phyloP scores from a whole-genome alignment of 371 early-diverging fungal species.

The Apophysomyces trapeziformis region DNA sequence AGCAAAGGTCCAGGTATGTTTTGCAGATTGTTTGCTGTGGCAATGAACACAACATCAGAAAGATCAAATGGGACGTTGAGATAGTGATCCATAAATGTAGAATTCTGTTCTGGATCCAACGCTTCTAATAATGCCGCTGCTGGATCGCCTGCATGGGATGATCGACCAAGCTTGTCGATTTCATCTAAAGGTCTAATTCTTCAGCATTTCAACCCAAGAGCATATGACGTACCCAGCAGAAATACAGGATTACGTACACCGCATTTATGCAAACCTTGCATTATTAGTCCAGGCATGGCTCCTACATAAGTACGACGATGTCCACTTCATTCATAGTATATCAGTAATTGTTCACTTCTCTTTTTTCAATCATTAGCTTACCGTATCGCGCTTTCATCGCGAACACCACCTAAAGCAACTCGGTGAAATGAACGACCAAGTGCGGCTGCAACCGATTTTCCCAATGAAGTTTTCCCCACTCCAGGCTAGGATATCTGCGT shows the following conservation, averaged over 20 bases:
- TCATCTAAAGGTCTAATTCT: slow-evolving; percentile 55
- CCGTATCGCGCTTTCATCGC: slow-evolving; percentile 88
- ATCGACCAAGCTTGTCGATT: slow-evolving; percentile 80
- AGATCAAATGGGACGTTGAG: slow-evolving; percentile 85
- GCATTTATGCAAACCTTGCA: slow-evolving; percentile 75
- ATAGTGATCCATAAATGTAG: slow-evolving; percentile 83
- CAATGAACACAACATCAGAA: slow-evolving; percentile 85
- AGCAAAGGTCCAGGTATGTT: slow-evolving; percentile 81
- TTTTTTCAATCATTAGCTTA: slow-evolving; percentile 7
- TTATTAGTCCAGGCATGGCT: slow-evolving; percentile 84
- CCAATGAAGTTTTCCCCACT: slow-evolving; percentile 88
- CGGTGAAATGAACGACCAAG: slow-evolving; percentile 82
- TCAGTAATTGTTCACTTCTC: too few species aligned
- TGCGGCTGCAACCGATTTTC: slow-evolving; percentile 81
- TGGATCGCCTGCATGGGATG: slow-evolving; percentile 77
- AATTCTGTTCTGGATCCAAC: slow-evolving; percentile 90
- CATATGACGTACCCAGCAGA: slow-evolving; percentile 55
- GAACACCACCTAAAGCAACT: slow-evolving; percentile 85
- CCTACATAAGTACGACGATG: slow-evolving; percentile 93
- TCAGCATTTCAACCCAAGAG: background rate
- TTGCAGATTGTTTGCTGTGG: slow-evolving; percentile 83
- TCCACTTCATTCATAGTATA: slow-evolving; percentile 50
- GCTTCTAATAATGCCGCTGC: slow-evolving; percentile 86
- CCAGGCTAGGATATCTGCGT: slow-evolving; percentile 51
- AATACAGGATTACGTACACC: slow-evolving; percentile 85